Base-by-base conservation (phyloP, 345 rosid species). In the Combretum micranthum region DNA sequence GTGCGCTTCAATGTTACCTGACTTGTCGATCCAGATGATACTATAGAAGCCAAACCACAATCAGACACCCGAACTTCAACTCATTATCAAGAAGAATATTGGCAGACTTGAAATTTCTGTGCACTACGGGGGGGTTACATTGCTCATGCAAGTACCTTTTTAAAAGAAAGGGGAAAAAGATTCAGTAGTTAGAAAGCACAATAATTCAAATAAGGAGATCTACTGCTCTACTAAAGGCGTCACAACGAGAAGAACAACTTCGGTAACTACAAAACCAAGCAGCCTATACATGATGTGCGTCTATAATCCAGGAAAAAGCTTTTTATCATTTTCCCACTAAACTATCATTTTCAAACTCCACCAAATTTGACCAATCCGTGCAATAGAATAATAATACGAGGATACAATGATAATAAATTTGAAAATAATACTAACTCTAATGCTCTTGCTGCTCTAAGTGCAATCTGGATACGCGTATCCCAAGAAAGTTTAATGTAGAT, bases 391-490 rank as follows among this genome's bases (percentile, higher is more conserved):
- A 32, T 32, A 32, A 13, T 39, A 47, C 19, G 49, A 59, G 47
- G n/a, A 65, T 32, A 52, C 22, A 37, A 46, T 23, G 59, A 55
- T 37, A 15, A 42, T 12, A 44, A 9, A 3, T 50, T 16, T 15
- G 63, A 55, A 54, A 44, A n/a, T 15, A 61, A 51, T 59, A 80
- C 97, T 83, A 80, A 93, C 99, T 87, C 92, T 52, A 93, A 60
- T 60, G 96, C 96, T 63, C 78, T 83, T 47, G 99, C 91, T 65
- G 91, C 84, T 72, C 96, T 96, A 20, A 89, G 79, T 0, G 99
- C 96, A 54, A 87, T 47, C 16, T 70, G 76, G 47, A 85, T 77
- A 46, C 97, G 96, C 43, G 66, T 74, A 62, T 72, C 76, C 99
- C 96, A 93, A 44, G 91, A 74, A 60, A 93, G 82, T 47, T 79